Evolutionary conservation across 2,329 filamentous ascomycete species (phyloP).

Genomic region (Penicillium sp.): DNA sequence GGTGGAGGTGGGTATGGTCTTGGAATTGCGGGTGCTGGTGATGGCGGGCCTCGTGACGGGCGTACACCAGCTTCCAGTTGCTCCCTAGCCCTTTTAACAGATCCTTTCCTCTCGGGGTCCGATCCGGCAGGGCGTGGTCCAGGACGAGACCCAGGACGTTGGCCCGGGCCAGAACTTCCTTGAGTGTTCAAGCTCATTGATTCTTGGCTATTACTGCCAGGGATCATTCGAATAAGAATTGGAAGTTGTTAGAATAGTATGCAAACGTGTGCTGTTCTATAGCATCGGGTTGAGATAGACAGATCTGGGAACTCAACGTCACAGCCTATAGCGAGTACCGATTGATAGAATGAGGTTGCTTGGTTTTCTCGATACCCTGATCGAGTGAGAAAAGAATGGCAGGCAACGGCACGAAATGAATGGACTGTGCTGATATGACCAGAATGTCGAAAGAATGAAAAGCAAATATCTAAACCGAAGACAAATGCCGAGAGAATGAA

Average conservation of each 20-base stretch:
- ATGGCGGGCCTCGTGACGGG: slow-evolving; percentile 17
- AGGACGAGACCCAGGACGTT: slow-evolving; percentile 12
- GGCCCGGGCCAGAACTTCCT: slow-evolving; percentile 10
- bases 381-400: slow-evolving; percentile 13
- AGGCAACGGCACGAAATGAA: slow-evolving; percentile 6
- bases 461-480: slow-evolving; percentile 2
- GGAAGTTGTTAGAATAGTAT: neutral
- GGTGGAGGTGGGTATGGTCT: slow-evolving; percentile 18
- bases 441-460: slow-evolving; percentile 9
- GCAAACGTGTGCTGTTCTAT: slow-evolving; percentile 4
- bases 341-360: neutral
- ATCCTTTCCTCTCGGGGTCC: slow-evolving; percentile 32
- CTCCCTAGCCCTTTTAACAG: slow-evolving; percentile 41
- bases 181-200: slow-evolving; percentile 27
- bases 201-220: slow-evolving; percentile 1
- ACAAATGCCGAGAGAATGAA: neutral
- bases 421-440: neutral
- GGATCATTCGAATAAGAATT: neutral
- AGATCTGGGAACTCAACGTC: neutral
- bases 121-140: slow-evolving; percentile 1
- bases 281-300: slow-evolving; percentile 14
- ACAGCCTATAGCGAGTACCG: neutral
- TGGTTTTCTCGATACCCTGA: slow-evolving; percentile 14
- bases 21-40: slow-evolving; percentile 10
- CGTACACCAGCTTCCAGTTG: slow-evolving; percentile 38